Evolutionary conservation across 805 yeast genomes (phyloP).

Genomic region (Saturnispora halmiae): DNA sequence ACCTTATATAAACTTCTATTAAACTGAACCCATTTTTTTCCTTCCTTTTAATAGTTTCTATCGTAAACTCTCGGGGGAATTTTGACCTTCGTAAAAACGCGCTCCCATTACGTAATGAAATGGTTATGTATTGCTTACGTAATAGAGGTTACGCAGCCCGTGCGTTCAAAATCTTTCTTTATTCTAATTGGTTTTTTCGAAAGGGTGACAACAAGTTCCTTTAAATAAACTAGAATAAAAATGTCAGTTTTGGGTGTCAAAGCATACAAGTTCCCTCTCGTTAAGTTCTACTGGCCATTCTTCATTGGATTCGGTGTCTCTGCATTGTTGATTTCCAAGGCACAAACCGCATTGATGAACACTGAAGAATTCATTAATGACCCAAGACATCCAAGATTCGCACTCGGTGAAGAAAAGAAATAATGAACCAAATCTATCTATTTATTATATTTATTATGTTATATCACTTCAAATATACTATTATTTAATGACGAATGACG

Average conservation of each 20-base stretch:
- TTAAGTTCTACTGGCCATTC: conserved; percentile 83
- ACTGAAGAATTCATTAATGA: conserved; percentile 81
- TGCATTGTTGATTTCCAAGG: conserved; percentile 62
- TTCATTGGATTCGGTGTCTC: conserved; percentile 67
- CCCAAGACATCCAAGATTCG: conserved; percentile 93
- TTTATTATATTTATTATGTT: conserved; percentile 6
- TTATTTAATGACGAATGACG: conserved; percentile 5
- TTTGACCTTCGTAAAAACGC: too few relatives aligned
- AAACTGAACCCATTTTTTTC: neutral
- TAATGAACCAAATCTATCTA: conserved; percentile 11
- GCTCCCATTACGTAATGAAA: neutral
- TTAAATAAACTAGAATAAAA: too few relatives aligned
- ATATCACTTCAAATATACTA: neutral
- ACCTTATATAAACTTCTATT: neutral
- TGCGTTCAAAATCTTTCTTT: neutral
- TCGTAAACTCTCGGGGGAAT: too few relatives aligned
- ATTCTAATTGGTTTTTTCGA: neutral
- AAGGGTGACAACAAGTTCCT: neutral
- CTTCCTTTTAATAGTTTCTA: neutral
- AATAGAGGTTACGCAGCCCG: conserved; percentile 1
- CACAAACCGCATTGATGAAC: conserved; percentile 58
- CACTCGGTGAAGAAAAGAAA: conserved; percentile 29
- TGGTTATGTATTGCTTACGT: conserved; percentile 1
- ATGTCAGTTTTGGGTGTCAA: conserved; percentile 30
- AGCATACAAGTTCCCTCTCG: conserved; percentile 30